Evolutionary conservation across 306 rosid genomes (phyloP), one percentile per base, ranked within the genome.

Genomic region (Vigna reflexopilosa): DNA sequence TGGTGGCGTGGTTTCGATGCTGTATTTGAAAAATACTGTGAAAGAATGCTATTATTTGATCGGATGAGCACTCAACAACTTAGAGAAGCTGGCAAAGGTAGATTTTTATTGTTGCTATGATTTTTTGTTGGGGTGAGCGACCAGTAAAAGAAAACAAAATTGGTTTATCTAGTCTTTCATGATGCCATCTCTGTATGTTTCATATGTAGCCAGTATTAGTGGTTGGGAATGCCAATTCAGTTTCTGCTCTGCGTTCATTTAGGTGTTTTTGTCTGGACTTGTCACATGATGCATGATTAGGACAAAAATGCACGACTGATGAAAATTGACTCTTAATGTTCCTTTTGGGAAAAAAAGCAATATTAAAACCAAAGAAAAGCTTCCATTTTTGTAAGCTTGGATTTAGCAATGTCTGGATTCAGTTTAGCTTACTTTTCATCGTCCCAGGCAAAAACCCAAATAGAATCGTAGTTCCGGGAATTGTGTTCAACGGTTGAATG

Each of bases 1-100:
- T 92, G 98, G 98, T 95, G 98, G 98, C 93, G 93, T 12, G 98
- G 98, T 30, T 87, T 92, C 68, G 98, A 89, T 80, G 96, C 96
- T 75, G 81, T 95, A 40, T 92, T 83, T 79, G 98, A 95, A 70
- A 86, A 87, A 70, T 95, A 95, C 83, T 88, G 96, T 32, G 96
- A 95, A 83, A 80, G 91, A 72, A 95, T 95, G 98, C 55, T 91
- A 38, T 91, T 91, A 82, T 92, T 92, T 77, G 95, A 95, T 80
- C 88, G 91, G 72, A 86, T 89, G 91, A 88, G 91, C 81, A 55
- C 80, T 1, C 90, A 77, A 56, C 91, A 89, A 73, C 91, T 90
- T 42, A 77, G 72, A 58, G 88, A 87, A 87, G 42, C 84, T 14
- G 87, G 96, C 70, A 91, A 84, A 72, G 88, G 88, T 86, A 84